phyloP scores from a whole-genome alignment of 768 basidiomycete genomes.

The Pisolithus orientalis region DNA sequence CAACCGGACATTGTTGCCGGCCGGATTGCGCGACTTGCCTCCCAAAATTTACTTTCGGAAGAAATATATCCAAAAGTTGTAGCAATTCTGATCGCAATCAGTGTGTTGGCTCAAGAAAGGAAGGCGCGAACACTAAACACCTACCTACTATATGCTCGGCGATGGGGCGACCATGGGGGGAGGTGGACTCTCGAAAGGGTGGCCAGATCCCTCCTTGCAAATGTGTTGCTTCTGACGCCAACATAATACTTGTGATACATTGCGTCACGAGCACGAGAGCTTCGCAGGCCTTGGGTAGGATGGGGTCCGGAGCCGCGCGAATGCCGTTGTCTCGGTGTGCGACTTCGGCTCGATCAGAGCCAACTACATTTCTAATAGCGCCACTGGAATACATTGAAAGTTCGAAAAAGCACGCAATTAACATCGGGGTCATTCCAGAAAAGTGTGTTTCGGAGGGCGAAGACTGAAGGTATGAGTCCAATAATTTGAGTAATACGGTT shows the following conservation, averaged over 20 bases:
- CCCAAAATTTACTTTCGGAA: constrained; percentile 81
- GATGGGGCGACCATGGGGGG: constrained; percentile 36
- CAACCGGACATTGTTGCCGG: constrained; percentile 11
- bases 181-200: constrained; percentile 40
- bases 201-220: constrained; percentile 23
- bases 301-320: constrained; percentile 50
- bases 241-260: constrained; percentile 59
- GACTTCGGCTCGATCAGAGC: constrained; percentile 12
- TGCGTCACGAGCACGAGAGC: constrained; percentile 75
- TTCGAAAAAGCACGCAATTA: constrained; percentile 56
- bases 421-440: constrained; percentile 45
- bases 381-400: constrained; percentile 52
- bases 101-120: neutral
- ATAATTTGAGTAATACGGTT: constrained; percentile 78
- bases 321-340: constrained; percentile 2
- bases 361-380: constrained; percentile 46
- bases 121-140: constrained; percentile 9
- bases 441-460: constrained; percentile 34
- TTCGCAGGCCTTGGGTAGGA: constrained; percentile 75
- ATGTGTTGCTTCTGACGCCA: constrained; percentile 35
- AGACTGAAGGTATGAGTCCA: constrained; percentile 78
- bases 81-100: constrained; percentile 51
- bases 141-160: constrained; percentile 56
- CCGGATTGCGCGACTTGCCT: constrained; percentile 38
- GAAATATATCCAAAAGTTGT: constrained; percentile 67